phyloP scores from a whole-genome alignment of 345 rosid genomes.

The Hibiscus syriacus region DNA sequence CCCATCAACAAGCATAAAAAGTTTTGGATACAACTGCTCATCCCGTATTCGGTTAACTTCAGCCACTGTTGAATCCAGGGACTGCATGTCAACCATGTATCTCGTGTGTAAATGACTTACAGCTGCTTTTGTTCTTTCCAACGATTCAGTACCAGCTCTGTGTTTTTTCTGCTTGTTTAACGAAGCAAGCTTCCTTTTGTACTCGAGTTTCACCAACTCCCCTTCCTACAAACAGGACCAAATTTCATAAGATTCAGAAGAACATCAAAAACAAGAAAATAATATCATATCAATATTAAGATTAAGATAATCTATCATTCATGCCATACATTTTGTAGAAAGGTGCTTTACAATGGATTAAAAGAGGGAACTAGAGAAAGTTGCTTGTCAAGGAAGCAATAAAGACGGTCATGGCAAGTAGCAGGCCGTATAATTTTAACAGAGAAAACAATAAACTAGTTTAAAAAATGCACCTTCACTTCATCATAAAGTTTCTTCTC shows the following conservation, averaged over 20 bases:
- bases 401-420: neutral
- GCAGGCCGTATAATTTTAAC: neutral
- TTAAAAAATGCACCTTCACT: constrained; percentile 59
- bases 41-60: constrained; percentile 90
- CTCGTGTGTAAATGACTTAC: constrained; percentile 88
- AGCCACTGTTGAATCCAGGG: constrained; percentile 87
- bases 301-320: too few relatives aligned
- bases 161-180: constrained; percentile 80
- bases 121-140: constrained; percentile 90
- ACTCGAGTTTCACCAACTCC: constrained; percentile 92
- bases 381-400: neutral
- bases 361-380: neutral
- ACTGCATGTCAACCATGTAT: constrained; percentile 97
- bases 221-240: constrained; percentile 55
- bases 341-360: neutral
- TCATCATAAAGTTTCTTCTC: constrained; percentile 97
- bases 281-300: too few relatives aligned
- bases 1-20: constrained; percentile 70
- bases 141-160: constrained; percentile 60
- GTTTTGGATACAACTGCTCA: constrained; percentile 78
- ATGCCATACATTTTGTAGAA: too few relatives aligned
- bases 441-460: neutral
- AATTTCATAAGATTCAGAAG: constrained; percentile 12
- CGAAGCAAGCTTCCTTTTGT: constrained; percentile 65
- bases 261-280: too few relatives aligned